Conservation (phyloP, 164 flowering plant species). For the Platanus orientalis region DNA sequence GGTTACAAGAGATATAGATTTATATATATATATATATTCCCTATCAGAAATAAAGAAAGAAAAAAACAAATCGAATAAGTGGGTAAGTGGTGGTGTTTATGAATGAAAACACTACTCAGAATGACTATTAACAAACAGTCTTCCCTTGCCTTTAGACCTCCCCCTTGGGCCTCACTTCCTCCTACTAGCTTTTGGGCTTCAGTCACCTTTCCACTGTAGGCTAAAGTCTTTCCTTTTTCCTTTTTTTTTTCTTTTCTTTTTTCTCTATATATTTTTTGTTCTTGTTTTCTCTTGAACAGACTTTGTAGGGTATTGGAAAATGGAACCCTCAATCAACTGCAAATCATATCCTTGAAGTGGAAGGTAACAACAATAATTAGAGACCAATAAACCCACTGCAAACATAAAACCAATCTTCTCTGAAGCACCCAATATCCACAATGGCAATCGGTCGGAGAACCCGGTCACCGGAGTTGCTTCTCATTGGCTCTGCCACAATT, state of each 20-base stretch:
- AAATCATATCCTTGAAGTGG: slow-evolving; percentile 8
- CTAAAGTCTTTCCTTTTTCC: slow-evolving; percentile 16
- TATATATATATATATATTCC: neutral
- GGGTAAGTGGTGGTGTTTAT: slow-evolving; percentile 15
- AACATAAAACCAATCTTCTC: slow-evolving; percentile 4
- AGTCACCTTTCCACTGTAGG: slow-evolving; percentile 29
- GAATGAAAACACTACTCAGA: slow-evolving; percentile 23
- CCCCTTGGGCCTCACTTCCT: slow-evolving; percentile 8
- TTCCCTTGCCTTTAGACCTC: slow-evolving; percentile 18
- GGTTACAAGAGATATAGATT: slow-evolving; percentile 11
- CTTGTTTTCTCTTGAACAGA: slow-evolving; percentile 22
- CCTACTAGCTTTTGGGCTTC: slow-evolving; percentile 24
- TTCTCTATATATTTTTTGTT: neutral
- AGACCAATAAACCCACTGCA: neutral
- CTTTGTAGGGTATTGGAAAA: slow-evolving; percentile 28
- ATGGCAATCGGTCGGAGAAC: neutral
- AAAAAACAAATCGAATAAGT: slow-evolving; percentile 18
- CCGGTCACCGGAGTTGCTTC: slow-evolving; percentile 5
- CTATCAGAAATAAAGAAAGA: slow-evolving; percentile 8
- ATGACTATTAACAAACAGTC: slow-evolving; percentile 21
- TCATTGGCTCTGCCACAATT: slow-evolving; percentile 7
- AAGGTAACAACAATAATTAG: neutral
- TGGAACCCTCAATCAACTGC: slow-evolving; percentile 25
- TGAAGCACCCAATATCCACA: neutral
- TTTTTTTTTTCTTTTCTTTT: neutral